phyloP scores from a whole-genome alignment of 352 stramenopile genomes.

The Elongisporangium senticosum region DNA sequence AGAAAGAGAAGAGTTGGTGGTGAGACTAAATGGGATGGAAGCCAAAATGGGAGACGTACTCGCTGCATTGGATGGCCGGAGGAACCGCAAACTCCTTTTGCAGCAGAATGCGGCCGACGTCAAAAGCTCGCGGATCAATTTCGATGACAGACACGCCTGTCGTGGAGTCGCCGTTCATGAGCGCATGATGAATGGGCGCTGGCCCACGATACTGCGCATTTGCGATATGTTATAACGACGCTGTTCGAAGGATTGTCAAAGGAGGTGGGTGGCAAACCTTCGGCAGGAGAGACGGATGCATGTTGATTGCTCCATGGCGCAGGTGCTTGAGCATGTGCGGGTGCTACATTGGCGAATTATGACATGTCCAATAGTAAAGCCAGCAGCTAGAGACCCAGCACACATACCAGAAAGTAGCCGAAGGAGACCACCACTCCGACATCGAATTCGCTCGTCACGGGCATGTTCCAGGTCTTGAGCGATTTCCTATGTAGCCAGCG shows the following conservation, averaged over 20 bases:
- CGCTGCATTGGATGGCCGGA: constrained; percentile 39
- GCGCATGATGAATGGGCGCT: constrained; percentile 81
- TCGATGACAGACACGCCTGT: constrained; percentile 86
- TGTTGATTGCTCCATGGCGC: constrained; percentile 76
- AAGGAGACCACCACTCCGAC: constrained; percentile 88
- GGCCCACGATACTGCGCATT: constrained; percentile 62
- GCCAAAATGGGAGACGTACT: constrained; percentile 13
- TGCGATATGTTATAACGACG: not conserved
- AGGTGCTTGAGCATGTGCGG: constrained; percentile 67
- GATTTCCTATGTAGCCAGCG: constrained; percentile 36
- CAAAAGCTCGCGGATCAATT: constrained; percentile 79
- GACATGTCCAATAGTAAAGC: constrained; percentile 1
- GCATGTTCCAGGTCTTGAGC: constrained; percentile 69
- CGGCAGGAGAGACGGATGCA: constrained; percentile 83
- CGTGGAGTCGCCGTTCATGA: constrained; percentile 65
- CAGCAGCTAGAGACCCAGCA: constrained; percentile 2
- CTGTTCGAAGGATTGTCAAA: not conserved
- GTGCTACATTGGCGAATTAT: constrained; percentile 37
- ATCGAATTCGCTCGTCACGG: constrained; percentile 45
- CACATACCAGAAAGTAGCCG: constrained; percentile 80
- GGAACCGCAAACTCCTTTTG: constrained; percentile 45
- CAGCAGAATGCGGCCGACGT: constrained; percentile 73
- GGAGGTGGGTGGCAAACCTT: constrained; percentile 25
- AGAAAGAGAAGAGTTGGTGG: not conserved
- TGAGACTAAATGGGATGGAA: not conserved